Evolutionary conservation across 169 alveolate species (phyloP).

Genomic region (Plasmodium gonderi): DNA sequence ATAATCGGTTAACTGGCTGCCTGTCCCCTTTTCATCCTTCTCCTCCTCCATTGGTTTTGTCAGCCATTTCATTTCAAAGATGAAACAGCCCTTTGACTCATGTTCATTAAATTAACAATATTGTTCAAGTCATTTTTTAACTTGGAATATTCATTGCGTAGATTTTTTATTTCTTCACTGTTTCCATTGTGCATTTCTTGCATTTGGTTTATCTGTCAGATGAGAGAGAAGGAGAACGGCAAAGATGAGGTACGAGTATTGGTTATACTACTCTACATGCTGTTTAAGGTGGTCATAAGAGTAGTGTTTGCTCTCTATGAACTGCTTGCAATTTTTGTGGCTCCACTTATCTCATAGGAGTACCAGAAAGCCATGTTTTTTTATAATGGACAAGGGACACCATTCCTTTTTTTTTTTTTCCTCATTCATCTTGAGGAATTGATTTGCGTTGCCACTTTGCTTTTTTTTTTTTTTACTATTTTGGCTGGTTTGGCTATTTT

Average conservation of each 20-base stretch:
- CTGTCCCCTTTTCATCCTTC: no score
- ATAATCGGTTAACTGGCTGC: no score
- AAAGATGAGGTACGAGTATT: no score
- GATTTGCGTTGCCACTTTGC: not conserved
- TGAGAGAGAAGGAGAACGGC: not conserved
- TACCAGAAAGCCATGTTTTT: conserved; percentile 56
- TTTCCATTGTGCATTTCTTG: conserved; percentile 33
- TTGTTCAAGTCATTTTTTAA: conserved; percentile 44
- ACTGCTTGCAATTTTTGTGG: not conserved
- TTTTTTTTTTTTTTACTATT: not conserved
- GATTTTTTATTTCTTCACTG: conserved; percentile 28
- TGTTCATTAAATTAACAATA: conserved; percentile 34
- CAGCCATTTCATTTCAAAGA: conserved; percentile 22
- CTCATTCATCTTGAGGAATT: not conserved
- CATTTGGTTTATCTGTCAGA: conserved; percentile 21
- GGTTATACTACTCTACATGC: not conserved
- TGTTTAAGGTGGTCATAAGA: not conserved
- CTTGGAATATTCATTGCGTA: conserved; percentile 9
- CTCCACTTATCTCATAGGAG: not conserved
- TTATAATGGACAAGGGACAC: conserved; percentile 28
- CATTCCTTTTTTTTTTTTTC: conserved; percentile 10
- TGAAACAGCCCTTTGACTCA: conserved; percentile 42
- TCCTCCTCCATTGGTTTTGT: not conserved
- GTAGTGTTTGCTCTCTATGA: not conserved
- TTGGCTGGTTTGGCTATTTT: not conserved